phyloP scores from a whole-genome alignment of 2,329 filamentous ascomycete genomes.

The Apiospora sp. region DNA sequence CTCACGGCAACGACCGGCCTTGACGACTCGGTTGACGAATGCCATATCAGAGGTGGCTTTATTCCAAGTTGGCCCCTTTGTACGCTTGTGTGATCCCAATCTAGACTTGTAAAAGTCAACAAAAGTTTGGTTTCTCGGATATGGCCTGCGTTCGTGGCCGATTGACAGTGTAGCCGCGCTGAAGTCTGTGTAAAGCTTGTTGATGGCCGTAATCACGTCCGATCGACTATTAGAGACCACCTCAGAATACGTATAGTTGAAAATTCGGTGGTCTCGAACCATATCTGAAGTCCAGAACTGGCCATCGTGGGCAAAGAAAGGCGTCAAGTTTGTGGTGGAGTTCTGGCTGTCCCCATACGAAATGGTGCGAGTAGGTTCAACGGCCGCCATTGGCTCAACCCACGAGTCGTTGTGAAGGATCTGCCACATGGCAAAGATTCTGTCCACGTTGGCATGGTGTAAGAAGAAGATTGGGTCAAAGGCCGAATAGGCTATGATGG shows the following conservation, averaged over 20 bases:
- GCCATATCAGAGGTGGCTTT: neutral
- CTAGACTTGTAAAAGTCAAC: neutral
- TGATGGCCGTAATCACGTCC: conserved; percentile 26
- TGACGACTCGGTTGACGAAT: conserved; percentile 18
- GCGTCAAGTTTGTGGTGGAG: conserved; percentile 65
- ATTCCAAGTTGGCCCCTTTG: conserved; percentile 3
- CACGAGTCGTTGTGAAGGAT: conserved; percentile 73
- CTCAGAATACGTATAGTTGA: conserved; percentile 81
- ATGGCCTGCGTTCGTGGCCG: neutral
- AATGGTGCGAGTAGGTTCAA: conserved; percentile 69
- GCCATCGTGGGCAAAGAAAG: conserved; percentile 69
- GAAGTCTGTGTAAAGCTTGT: conserved; percentile 41
- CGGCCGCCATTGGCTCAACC: conserved; percentile 63
- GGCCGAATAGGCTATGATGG: conserved; percentile 73
- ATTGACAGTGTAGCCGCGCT: conserved; percentile 24
- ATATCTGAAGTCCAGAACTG: conserved; percentile 74
- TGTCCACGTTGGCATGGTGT: conserved; percentile 79
- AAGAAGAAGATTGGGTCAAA: conserved; percentile 85
- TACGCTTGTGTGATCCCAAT: neutral
- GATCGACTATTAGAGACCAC: conserved; percentile 52
- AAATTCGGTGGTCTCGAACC: conserved; percentile 64
- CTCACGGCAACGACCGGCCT: conserved; percentile 56
- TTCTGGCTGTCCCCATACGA: conserved; percentile 61
- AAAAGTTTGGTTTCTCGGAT: neutral
- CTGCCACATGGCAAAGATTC: conserved; percentile 81